Evolutionary conservation across 2,329 filamentous ascomycete species (phyloP).

Genomic region (Xylaria sp.): DNA sequence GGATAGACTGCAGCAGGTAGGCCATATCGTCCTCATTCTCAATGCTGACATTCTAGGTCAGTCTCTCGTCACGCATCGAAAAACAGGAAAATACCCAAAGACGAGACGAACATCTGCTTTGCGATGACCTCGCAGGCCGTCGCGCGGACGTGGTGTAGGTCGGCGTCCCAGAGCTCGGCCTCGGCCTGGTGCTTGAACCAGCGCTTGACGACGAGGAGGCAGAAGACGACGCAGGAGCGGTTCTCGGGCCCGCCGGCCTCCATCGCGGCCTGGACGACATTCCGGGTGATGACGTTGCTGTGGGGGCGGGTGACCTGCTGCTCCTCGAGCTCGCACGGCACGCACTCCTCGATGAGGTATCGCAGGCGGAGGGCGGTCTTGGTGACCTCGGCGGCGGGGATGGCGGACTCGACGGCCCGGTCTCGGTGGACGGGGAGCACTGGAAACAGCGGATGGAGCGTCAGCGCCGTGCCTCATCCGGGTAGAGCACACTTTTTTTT

Average conservation of each 20-base stretch:
- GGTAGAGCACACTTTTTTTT: background rate
- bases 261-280: constrained; percentile 78
- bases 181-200: constrained; percentile 80
- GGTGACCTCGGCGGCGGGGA: constrained; percentile 80
- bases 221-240: constrained; percentile 79
- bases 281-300: constrained; percentile 79
- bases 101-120: constrained; percentile 65
- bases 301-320: constrained; percentile 75
- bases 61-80: background rate
- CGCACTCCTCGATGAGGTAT: constrained; percentile 84
- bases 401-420: constrained; percentile 63
- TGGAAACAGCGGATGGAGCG: constrained; percentile 38
- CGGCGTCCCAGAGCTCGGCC: constrained; percentile 89
- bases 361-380: constrained; percentile 88
- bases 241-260: constrained; percentile 79
- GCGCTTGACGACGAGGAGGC: constrained; percentile 70
- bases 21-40: constrained; percentile 78
- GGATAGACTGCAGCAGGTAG: constrained; percentile 77
- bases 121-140: constrained; percentile 89
- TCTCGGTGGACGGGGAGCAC: constrained; percentile 68
- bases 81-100: constrained; percentile 6
- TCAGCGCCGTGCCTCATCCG: constrained; percentile 18
- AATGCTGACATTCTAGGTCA: constrained; percentile 57
- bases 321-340: constrained; percentile 88
- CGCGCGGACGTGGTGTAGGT: constrained; percentile 77